A percentile compares a stretch with the other conserved stretches of the same genome.
These are phyloP conservation scores for Aspergillus haitiensis DNA, from an alignment of 495 filamentous ascomycete genomes.

Conservation along the genomic window DNA sequence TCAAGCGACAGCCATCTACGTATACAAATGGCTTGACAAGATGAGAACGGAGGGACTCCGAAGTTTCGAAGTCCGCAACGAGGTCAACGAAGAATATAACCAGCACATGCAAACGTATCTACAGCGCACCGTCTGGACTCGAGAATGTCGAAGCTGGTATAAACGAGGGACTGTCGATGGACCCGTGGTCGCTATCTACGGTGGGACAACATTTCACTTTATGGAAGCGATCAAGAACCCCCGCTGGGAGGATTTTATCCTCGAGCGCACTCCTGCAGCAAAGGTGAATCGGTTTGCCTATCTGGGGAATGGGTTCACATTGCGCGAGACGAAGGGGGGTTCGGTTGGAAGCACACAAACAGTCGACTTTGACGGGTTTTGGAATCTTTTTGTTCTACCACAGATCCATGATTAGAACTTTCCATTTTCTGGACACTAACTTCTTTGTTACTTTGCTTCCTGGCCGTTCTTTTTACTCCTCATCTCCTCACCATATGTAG, in stretches of 20 bases:
- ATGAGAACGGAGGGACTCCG: slow-evolving; percentile 34
- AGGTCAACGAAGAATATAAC: slow-evolving; percentile 15
- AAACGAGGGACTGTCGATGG: slow-evolving; percentile 28
- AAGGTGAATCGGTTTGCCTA: slow-evolving; percentile 48
- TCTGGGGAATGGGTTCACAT: slow-evolving; percentile 43
- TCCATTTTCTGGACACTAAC: neutral
- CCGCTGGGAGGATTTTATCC: slow-evolving; percentile 48
- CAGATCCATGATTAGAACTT: slow-evolving; percentile 15
- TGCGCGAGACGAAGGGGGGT: slow-evolving; percentile 20
- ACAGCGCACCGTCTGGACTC: slow-evolving; percentile 37
- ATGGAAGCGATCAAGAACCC: slow-evolving; percentile 48
- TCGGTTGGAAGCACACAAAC: slow-evolving; percentile 19
- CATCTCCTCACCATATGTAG: too few species aligned
- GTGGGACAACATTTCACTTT: slow-evolving; percentile 43
- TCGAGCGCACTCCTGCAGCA: slow-evolving; percentile 29
- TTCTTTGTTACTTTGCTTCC: too few species aligned
- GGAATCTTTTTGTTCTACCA: slow-evolving; percentile 22
- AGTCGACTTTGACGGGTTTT: slow-evolving; percentile 24
- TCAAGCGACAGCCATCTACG: slow-evolving; percentile 44
- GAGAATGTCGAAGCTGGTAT: slow-evolving; percentile 42
- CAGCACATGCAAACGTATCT: slow-evolving; percentile 36
- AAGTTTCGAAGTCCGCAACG: slow-evolving; percentile 9
- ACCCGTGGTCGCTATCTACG: slow-evolving; percentile 22
- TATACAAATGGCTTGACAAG: slow-evolving; percentile 39
- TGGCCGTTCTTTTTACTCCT: too few species aligned